Evolutionary conservation across 23 red algal species (phyloP).

Genomic region (Gracilaria caudata): DNA sequence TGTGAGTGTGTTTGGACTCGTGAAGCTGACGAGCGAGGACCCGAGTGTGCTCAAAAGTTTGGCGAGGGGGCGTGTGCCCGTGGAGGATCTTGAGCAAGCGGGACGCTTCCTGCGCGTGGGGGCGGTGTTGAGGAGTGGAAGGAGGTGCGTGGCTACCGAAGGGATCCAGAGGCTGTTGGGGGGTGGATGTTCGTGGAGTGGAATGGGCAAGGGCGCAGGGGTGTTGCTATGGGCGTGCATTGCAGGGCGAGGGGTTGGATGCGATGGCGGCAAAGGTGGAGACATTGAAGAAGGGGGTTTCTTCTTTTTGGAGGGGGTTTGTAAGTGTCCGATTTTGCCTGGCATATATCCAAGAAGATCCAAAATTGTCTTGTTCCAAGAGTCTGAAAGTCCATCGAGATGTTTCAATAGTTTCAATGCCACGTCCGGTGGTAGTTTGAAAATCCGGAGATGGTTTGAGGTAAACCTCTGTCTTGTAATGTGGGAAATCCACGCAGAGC

Average conservation of each 20-base stretch:
- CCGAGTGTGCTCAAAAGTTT: slow-evolving; percentile 25
- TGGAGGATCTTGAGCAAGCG: neutral
- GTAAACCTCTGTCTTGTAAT: no score
- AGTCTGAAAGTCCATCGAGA: no score
- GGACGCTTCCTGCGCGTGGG: neutral
- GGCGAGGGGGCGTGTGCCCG: neutral
- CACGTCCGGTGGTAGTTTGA: no score
- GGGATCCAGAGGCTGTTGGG: neutral
- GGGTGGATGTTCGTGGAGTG: neutral
- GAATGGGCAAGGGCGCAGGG: neutral
- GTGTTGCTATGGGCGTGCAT: neutral
- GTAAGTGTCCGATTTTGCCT: neutral
- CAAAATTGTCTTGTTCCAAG: no score
- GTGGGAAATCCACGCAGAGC: no score
- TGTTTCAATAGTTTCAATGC: no score
- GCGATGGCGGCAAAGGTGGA: neutral
- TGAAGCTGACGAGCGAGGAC: slow-evolving; percentile 61
- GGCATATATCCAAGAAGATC: no score
- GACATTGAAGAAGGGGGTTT: slow-evolving; percentile 4
- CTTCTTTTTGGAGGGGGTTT: neutral
- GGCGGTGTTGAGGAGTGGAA: neutral
- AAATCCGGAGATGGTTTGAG: no score
- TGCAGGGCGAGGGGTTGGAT: neutral
- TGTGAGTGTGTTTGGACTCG: slow-evolving; percentile 40
- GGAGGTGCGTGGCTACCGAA: neutral